Base-by-base conservation (phyloP, 805 yeast genomes). In the Candida saitoana region DNA sequence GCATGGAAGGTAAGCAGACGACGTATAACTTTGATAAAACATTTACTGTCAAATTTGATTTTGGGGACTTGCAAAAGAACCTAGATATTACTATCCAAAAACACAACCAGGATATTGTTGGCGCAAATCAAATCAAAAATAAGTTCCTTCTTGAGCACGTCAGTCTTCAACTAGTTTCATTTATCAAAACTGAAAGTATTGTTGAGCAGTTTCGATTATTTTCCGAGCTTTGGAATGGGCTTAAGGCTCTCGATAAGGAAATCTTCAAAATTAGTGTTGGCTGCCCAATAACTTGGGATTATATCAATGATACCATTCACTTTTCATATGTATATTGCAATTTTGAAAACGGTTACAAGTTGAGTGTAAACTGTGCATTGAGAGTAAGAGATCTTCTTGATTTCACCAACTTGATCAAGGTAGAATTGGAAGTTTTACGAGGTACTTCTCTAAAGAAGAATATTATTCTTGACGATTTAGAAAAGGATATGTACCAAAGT, bases 201-300 rank as follows among this genome's bases (percentile, higher is more conserved):
- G 36, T 60, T 18, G 52, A 54, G n/a, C 50, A 51, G 31, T 50
- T 51, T 27, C 41, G 53, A 9, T 33, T 38, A 3, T 51, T 59
- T 35, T 47, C 47, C 20, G 40, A 34, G 18, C 37, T 43, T 14
- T 60, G 57, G 62, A 52, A 49, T 19, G 39, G 34, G 19, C 43
- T 58, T 8, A 43, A 42, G 31, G 30, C 36, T 17, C 46, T 60
- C 7, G 73, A 68, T 43, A 29, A 37, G 7, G 68, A 65, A 34
- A 49, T 69, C 16, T 59, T 53, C 49, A 56, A 52, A 38, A 46
- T 66, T 2, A 51, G 63, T 1, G 40, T 64, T 22, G 51, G 51
- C 43, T 62, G 49, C 38, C 73, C 72, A 0, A 35, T 63, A 12
- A 38, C 41, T 51, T 36, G 43, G 4, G 44, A 43, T 9, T 9